phyloP scores from a whole-genome alignment of 208 protist species.

The Trypanosomatidae sp. region DNA sequence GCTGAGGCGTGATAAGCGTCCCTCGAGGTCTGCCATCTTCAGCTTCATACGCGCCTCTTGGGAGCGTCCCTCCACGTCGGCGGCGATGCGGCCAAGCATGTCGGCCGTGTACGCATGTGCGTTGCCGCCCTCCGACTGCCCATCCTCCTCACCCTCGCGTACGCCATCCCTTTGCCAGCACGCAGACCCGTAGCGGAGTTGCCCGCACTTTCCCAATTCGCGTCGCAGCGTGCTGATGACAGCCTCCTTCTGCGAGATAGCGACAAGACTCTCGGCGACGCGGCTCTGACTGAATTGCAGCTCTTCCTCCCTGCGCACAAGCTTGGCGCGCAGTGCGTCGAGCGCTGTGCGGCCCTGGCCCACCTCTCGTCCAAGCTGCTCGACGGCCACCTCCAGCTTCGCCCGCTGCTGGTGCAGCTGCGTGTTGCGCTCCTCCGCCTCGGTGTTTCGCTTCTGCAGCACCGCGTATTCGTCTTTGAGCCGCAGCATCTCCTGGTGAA shows the following conservation, averaged over 20 bases:
- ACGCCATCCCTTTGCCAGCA: conserved; percentile 1
- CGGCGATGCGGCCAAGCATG: conserved; percentile 61
- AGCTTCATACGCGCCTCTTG: conserved; percentile 74
- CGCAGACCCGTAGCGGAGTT: conserved; percentile 8
- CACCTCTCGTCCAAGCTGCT: conserved; percentile 72
- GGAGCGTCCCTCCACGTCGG: conserved; percentile 69
- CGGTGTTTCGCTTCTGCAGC: conserved; percentile 43
- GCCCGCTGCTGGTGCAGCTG: conserved; percentile 67
- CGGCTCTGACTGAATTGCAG: conserved; percentile 62
- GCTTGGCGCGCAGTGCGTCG: conserved; percentile 51
- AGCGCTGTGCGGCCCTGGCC: conserved; percentile 50
- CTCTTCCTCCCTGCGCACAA: conserved; percentile 65
- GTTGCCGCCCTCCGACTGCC: not conserved
- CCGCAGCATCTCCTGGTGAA: conserved; percentile 49
- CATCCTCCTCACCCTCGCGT: conserved; percentile 10
- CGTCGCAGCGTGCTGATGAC: conserved; percentile 69
- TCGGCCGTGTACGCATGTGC: conserved; percentile 47
- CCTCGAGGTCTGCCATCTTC: conserved; percentile 61
- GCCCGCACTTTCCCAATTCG: conserved; percentile 58
- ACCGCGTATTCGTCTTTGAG: conserved; percentile 51
- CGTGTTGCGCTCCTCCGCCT: conserved; percentile 68
- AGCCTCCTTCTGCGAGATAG: conserved; percentile 78
- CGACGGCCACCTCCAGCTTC: conserved; percentile 63
- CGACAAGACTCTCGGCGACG: conserved; percentile 69
- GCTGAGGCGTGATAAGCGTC: conserved; percentile 34